Evolutionary conservation across 2,329 filamentous ascomycete species (phyloP).

Genomic region (Geoglossum cookeanum): DNA sequence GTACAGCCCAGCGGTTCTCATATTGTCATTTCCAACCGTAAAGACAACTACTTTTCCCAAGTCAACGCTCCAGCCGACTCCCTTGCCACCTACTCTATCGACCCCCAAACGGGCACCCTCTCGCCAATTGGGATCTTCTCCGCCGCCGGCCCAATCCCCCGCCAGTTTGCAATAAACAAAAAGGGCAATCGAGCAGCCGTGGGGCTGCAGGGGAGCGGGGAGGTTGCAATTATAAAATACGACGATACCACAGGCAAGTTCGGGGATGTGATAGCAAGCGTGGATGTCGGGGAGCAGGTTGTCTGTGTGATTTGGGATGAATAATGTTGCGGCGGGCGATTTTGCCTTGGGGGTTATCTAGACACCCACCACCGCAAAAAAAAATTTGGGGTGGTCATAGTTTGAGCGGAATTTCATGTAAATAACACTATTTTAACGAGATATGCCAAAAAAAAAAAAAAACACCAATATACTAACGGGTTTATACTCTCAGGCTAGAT

Average conservation of each 20-base stretch:
- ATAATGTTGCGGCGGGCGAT: background rate
- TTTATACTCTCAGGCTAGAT: too few species aligned
- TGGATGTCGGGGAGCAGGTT: background rate
- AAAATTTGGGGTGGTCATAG: too few species aligned
- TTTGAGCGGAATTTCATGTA: too few species aligned
- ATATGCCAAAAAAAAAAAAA: too few species aligned
- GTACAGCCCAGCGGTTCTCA: background rate
- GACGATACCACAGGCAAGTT: constrained; percentile 21
- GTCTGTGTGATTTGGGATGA: background rate
- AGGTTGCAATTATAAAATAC: constrained; percentile 24
- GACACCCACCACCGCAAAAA: too few species aligned
- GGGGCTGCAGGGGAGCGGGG: constrained; percentile 22
- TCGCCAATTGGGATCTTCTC: constrained; percentile 25
- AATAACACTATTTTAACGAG: too few species aligned
- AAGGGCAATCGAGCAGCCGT: constrained; percentile 27
- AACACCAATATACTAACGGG: too few species aligned
- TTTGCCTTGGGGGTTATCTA: too few species aligned
- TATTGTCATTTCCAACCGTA: background rate
- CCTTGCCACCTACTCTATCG: constrained; percentile 22
- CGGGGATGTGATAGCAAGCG: background rate
- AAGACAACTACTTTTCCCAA: background rate
- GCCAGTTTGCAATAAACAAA: constrained; percentile 29
- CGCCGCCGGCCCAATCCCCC: constrained; percentile 26
- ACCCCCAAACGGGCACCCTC: constrained; percentile 20
- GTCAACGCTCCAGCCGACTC: constrained; percentile 18